Base-by-base conservation (phyloP, 176 grass and related monocot genomes). In the Avena eriantha region DNA sequence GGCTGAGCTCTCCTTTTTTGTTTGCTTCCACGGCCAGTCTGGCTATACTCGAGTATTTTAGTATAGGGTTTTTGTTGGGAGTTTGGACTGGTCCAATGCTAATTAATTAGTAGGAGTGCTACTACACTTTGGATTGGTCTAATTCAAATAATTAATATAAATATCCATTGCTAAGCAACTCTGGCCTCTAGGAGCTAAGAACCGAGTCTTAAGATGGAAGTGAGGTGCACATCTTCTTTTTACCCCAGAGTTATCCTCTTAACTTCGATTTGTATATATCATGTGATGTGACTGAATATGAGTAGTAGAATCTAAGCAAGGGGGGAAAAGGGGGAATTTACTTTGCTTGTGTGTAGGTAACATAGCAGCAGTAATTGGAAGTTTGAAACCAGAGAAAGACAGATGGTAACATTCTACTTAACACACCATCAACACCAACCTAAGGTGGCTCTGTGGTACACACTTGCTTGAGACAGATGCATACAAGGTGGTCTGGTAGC, bases 1-100 rank as follows among this genome's bases (percentile, higher is more conserved):
- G 89, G 89, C 74, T 83, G 80, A 69, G 24, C 41, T 69, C 58
- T 69, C 21, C 46, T 54, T 41, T 41, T 79, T 79, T 87, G 89
- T 83, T 83, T 22, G 58, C 79, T 84, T 87, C 11, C 39, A 29
- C 34, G 55, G 64, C 35, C 73, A 76, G 16, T 54, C 73, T 76
- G 48, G 47, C 68, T 71, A 21, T 29, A 21, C 10, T 10, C 2
- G 48, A 56, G 6, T 56, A 55, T 14, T 55, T 18, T 21, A 9
- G 36, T 39, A 69, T 69, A 69, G 33, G 34, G 16, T 39, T 69
- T 69, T 69, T 69, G 34, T 39, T 69, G 34, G 0, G 34, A 69
- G 67, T 21, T 45, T 71, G 69, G 23, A 54, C 73, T 21, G 8
- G 26, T 76, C 72, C 31, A 50, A 31, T 29, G 67, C 14, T 53